These are phyloP conservation scores for Parascedosporium putredinis DNA, from an alignment of 2,329 filamentous ascomycete genomes.

Conservation along the genomic window DNA sequence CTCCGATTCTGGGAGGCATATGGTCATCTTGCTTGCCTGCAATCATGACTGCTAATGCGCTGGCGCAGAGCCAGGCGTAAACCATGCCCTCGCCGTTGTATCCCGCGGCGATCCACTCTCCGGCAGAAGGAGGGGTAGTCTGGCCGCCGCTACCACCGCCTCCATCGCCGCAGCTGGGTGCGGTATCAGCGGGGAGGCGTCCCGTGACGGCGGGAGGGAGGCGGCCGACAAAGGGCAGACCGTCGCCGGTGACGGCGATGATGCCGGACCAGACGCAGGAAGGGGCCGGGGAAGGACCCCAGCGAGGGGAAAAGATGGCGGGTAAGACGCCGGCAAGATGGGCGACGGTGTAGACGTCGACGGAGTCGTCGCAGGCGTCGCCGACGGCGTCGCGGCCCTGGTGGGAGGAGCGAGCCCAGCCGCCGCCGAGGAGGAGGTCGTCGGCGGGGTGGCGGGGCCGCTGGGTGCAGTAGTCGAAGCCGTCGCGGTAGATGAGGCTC, in stretches of 20 bases:
- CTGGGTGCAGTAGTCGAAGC: slow-evolving; percentile 44
- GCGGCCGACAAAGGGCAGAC: slow-evolving; percentile 38
- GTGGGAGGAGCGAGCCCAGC: slow-evolving; percentile 30
- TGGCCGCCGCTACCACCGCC: too few species aligned
- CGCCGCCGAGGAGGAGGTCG: slow-evolving; percentile 46
- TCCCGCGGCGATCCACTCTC: slow-evolving; percentile 39
- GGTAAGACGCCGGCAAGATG: slow-evolving; percentile 32
- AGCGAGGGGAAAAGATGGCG: slow-evolving; percentile 27
- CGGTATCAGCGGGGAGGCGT: background rate
- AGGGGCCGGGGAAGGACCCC: slow-evolving; percentile 22
- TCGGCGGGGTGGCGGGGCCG: slow-evolving; percentile 23
- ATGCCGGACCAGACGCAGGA: slow-evolving; percentile 39
- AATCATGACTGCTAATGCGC: slow-evolving; percentile 35
- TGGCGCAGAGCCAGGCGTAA: slow-evolving; percentile 40
- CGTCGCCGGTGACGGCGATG: slow-evolving; percentile 36
- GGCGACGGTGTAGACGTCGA: slow-evolving; percentile 27
- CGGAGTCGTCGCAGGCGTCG: slow-evolving; percentile 31
- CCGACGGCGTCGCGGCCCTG: slow-evolving; percentile 36
- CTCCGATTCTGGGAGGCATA: slow-evolving; percentile 19
- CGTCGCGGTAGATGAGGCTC: slow-evolving; percentile 34
- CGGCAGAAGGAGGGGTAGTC: too few species aligned
- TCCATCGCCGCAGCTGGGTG: slow-evolving; percentile 9
- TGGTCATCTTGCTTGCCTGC: slow-evolving; percentile 24
- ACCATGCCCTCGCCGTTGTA: slow-evolving; percentile 44
- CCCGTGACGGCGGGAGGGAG: slow-evolving; percentile 22